Conservation (phyloP, 352 stramenopile genomes). For the Chrysophaeum taylorii region DNA sequence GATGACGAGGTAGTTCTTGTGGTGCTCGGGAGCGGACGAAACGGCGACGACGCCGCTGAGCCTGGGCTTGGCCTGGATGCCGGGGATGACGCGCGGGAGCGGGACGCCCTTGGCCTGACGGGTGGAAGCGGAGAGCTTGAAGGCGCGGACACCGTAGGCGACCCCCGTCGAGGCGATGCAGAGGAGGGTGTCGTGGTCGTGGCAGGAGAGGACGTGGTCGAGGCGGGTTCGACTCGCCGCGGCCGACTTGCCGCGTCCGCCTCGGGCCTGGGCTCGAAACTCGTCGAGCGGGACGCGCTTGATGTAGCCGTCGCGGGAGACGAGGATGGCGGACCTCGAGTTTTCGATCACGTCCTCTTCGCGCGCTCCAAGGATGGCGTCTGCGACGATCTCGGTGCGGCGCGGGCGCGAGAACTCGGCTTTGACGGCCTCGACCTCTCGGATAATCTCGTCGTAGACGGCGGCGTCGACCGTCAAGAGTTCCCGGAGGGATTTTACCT, state of each 20-base stretch:
- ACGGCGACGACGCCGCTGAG: slow-evolving; percentile 58
- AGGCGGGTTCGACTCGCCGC: neutral
- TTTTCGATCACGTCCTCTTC: slow-evolving; percentile 66
- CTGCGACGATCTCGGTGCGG: slow-evolving; percentile 48
- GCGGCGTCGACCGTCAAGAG: slow-evolving; percentile 49
- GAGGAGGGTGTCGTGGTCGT: slow-evolving; percentile 65
- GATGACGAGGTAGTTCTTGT: slow-evolving; percentile 52
- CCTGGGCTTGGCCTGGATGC: slow-evolving; percentile 40
- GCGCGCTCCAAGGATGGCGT: slow-evolving; percentile 44
- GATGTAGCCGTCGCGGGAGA: slow-evolving; percentile 62
- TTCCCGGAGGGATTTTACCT: slow-evolving; percentile 35
- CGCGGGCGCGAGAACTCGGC: slow-evolving; percentile 51
- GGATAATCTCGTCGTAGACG: slow-evolving; percentile 55
- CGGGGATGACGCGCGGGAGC: slow-evolving; percentile 51
- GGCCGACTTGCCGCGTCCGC: slow-evolving; percentile 48
- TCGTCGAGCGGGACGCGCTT: slow-evolving; percentile 64
- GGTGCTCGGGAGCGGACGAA: slow-evolving; percentile 24
- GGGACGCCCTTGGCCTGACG: slow-evolving; percentile 57
- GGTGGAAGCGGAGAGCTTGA: slow-evolving; percentile 52
- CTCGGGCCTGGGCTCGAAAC: slow-evolving; percentile 58
- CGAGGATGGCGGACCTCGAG: slow-evolving; percentile 54
- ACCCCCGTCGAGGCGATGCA: slow-evolving; percentile 64
- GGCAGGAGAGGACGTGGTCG: slow-evolving; percentile 54
- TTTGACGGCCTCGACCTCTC: slow-evolving; percentile 52
- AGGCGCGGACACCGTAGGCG: slow-evolving; percentile 58